These are phyloP conservation scores for Ashbya aceris DNA, from an alignment of 1,139 yeast genomes.

Conservation along the genomic window DNA sequence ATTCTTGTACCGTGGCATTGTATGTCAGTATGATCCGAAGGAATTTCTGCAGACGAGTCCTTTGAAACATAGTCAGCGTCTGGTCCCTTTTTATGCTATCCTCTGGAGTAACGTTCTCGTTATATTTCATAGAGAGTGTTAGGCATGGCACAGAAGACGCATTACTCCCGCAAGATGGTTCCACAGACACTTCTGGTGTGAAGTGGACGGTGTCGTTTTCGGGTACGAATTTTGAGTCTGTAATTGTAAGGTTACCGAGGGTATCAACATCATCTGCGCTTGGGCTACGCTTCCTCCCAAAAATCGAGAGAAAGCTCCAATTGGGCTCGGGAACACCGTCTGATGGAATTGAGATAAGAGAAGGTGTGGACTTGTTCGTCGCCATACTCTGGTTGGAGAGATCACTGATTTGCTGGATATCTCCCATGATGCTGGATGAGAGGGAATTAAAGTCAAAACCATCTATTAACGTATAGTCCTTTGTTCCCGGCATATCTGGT, in stretches of 20 bases:
- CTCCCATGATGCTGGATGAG: constrained; percentile 5
- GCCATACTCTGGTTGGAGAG: not conserved
- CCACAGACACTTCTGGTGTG: too few relatives aligned
- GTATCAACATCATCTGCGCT: not conserved
- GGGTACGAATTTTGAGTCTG: not conserved
- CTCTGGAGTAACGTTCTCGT: not conserved
- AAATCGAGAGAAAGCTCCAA: not conserved
- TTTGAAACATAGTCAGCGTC: constrained; percentile 9
- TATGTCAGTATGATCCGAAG: constrained; percentile 13
- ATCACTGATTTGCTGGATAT: constrained; percentile 3
- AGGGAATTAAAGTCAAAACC: constrained; percentile 9
- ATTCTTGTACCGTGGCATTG: constrained; percentile 19
- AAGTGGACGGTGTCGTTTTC: not conserved
- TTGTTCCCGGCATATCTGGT: constrained; percentile 8
- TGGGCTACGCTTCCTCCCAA: too few relatives aligned
- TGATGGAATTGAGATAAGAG: not conserved
- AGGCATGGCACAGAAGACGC: not conserved
- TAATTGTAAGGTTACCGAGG: not conserved
- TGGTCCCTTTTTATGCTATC: not conserved
- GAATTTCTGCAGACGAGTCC: constrained; percentile 14
- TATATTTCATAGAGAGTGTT: not conserved
- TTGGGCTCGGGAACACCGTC: not conserved
- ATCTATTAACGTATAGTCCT: constrained; percentile 7
- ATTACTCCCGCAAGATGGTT: not conserved
- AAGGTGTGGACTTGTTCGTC: not conserved